Percentiles rank a stretch among this genome's conserved stretches.
Evolutionary conservation across 495 filamentous ascomycete genomes (phyloP).

Genomic region (Letharia columbiana): DNA sequence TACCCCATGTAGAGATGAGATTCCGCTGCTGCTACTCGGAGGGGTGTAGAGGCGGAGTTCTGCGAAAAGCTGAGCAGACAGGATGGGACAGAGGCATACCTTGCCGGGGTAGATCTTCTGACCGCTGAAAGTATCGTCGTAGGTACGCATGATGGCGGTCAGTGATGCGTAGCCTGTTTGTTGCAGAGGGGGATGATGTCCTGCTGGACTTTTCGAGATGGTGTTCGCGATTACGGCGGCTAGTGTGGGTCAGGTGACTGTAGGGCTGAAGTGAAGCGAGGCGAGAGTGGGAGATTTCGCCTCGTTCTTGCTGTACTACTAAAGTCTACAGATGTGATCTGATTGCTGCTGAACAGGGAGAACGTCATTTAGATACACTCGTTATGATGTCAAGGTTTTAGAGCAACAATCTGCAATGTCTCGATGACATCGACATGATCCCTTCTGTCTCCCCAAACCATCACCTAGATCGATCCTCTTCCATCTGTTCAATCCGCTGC

Average conservation of each 20-base stretch:
- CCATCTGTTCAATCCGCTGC: not conserved
- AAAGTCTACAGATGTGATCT: not conserved
- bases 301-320: not conserved
- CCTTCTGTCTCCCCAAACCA: not conserved
- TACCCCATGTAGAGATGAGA: not conserved
- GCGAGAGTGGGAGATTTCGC: not conserved
- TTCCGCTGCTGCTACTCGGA: not conserved
- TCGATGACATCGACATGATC: not conserved
- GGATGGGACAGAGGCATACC: slow-evolving; percentile 51
- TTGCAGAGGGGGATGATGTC: not conserved
- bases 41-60: not conserved
- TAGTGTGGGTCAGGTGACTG: slow-evolving; percentile 22
- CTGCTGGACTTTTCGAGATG: slow-evolving; percentile 9
- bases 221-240: slow-evolving; percentile 9
- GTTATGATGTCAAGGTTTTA: not conserved
- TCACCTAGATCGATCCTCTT: not conserved
- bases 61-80: not conserved
- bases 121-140: slow-evolving; percentile 97
- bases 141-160: slow-evolving; percentile 84
- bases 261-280: slow-evolving; percentile 20
- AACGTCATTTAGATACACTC: not conserved
- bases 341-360: not conserved
- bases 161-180: slow-evolving; percentile 15
- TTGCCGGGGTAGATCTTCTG: slow-evolving; percentile 98
- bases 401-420: not conserved